phyloP scores from a whole-genome alignment of 352 stramenopile genomes.

The Thraustochytrium sp. region DNA sequence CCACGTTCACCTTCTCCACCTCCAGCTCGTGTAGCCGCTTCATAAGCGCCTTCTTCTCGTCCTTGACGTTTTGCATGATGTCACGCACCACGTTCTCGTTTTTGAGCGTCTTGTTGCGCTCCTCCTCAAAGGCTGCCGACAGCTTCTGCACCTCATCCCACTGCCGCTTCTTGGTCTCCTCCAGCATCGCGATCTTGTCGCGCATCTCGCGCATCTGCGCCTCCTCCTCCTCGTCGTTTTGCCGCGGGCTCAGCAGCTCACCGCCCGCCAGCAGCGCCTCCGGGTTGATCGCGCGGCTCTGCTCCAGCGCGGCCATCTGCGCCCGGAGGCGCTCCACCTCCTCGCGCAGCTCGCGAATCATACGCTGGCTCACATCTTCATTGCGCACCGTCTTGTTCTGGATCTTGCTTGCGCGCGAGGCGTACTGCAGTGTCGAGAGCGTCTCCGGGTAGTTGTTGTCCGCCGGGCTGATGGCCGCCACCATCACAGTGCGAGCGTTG shows the following conservation, averaged over 20 bases:
- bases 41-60: constrained; percentile 81
- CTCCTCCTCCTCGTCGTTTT: constrained; percentile 6
- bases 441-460: constrained; percentile 88
- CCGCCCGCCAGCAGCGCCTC: neutral
- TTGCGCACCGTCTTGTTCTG: constrained; percentile 84
- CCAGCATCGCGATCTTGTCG: constrained; percentile 72
- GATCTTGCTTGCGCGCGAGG: constrained; percentile 80
- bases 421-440: constrained; percentile 85
- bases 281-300: neutral
- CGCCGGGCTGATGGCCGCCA: constrained; percentile 80
- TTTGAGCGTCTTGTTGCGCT: constrained; percentile 71
- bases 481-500: constrained; percentile 86
- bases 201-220: constrained; percentile 70
- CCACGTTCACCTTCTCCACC: constrained; percentile 62
- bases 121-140: constrained; percentile 70
- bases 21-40: constrained; percentile 76
- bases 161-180: constrained; percentile 71
- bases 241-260: neutral
- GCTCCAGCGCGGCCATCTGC: constrained; percentile 57
- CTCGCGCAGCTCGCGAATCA: constrained; percentile 79
- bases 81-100: constrained; percentile 71
- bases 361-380: constrained; percentile 80
- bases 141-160: constrained; percentile 82
- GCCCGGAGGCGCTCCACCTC: constrained; percentile 77
- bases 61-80: constrained; percentile 68